Conservation (phyloP, 2,329 filamentous ascomycete species). For the Sarocladium brachiariae region DNA sequence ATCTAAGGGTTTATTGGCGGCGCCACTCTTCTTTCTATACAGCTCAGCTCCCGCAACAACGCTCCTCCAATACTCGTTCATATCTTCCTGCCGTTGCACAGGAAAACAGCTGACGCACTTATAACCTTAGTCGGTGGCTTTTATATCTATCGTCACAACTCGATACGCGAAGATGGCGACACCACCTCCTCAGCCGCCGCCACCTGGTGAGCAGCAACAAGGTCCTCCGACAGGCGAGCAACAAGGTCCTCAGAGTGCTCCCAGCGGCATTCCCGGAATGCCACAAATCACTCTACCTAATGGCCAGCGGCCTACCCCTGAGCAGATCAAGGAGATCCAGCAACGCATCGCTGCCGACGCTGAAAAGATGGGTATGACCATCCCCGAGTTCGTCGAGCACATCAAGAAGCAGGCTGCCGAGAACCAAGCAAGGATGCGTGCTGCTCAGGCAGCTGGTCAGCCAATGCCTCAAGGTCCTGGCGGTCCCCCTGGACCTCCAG, state of each 20-base stretch:
- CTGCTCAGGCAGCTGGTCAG: constrained; percentile 29
- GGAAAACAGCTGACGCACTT: too few relatives aligned
- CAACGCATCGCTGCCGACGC: constrained; percentile 77
- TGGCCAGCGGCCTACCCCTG: constrained; percentile 58
- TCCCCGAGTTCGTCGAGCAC: constrained; percentile 74
- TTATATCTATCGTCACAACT: not conserved
- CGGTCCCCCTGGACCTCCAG: not conserved
- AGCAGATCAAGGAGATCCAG: constrained; percentile 82
- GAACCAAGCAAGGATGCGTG: constrained; percentile 42
- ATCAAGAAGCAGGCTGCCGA: constrained; percentile 50
- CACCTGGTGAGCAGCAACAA: constrained; percentile 2
- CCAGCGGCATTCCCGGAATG: constrained; percentile 9
- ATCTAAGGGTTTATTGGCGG: constrained; percentile 3
- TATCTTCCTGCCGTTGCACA: too few relatives aligned
- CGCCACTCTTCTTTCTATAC: constrained; percentile 1
- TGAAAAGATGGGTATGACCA: constrained; percentile 73
- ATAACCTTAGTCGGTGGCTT: not conserved
- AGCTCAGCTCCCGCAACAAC: not conserved
- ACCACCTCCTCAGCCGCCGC: constrained; percentile 7
- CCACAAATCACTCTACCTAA: constrained; percentile 4
- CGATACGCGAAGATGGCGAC: constrained; percentile 2
- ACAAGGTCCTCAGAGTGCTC: not conserved
- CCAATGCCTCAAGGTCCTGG: constrained; percentile 12
- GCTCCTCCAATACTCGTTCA: not conserved
- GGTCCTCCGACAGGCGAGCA: constrained; percentile 8